Evolutionary conservation across 2,329 filamentous ascomycete species (phyloP), one percentile per base, ranked within the genome.

Genomic region (Claviceps humidiphila): DNA sequence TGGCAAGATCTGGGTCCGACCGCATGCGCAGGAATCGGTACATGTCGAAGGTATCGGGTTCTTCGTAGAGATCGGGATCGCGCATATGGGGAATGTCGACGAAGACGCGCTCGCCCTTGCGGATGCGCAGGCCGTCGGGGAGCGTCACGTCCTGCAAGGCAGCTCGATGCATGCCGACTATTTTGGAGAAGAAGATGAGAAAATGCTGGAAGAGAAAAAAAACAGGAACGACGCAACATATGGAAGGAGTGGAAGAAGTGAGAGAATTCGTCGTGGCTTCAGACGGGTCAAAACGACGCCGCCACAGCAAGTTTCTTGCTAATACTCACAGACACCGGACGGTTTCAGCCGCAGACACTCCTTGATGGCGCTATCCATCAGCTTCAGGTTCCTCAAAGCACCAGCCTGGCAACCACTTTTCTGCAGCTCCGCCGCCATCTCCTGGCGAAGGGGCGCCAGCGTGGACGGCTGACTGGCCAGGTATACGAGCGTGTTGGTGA

Each of bases 1-100:
- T 53, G 40, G 53, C 53, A 22, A 49, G 48, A 17, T 49, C 51
- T 2, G 51, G 48, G 14, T 42, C 30, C 34, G 44, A 47, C 13
- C 51, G 51, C 53, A 55, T 55, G 14, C 53, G 53, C n/a, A 48
- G n/a, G 16, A 55, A 55, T 16, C 53, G 53, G 40, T 55, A 53
- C 40, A 55, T 46, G 14, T 55, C 53, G n/a, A 46, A 55, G 30
- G 41, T 49, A n/a, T 55, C 45, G 2, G 53, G 53, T 16, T 45
- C 48, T 42, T 55, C 44, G 34, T 55, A 55, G 34, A 55, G 7
- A 22, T 37, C 16, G 40, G 51, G 30, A 26, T 55, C 53, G 8
- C 49, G 53, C 53, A 55, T 55, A 41, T 53, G 53, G 13, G 53
- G 48, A 46, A 53, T 53, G 26, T 55, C 53, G 7, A 55, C 51